Conservation (phyloP, 768 basidiomycete species). For the Hericium coralloides region DNA sequence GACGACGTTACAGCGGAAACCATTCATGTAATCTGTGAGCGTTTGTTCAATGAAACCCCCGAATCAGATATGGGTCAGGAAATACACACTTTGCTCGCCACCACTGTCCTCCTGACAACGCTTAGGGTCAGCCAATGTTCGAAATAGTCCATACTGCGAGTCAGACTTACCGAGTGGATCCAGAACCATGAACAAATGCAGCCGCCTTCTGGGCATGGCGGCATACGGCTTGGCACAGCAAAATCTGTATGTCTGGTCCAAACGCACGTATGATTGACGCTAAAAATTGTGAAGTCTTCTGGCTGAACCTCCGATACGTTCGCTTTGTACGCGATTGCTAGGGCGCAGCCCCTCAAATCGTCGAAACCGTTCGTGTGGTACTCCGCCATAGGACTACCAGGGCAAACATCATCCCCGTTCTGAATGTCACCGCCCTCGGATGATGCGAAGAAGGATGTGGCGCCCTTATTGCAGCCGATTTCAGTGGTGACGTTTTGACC, state of each 20-base stretch:
- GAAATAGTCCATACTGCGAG: neutral
- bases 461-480: slow-evolving; percentile 51
- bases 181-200: slow-evolving; percentile 71
- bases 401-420: slow-evolving; percentile 44
- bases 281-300: slow-evolving; percentile 64
- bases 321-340: slow-evolving; percentile 72
- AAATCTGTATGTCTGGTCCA: slow-evolving; percentile 67
- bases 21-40: slow-evolving; percentile 59
- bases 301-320: slow-evolving; percentile 49
- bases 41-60: no score
- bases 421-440: slow-evolving; percentile 46
- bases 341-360: slow-evolving; percentile 53
- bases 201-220: slow-evolving; percentile 51
- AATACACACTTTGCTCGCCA: slow-evolving; percentile 48
- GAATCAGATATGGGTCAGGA: no score
- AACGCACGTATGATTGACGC: slow-evolving; percentile 67
- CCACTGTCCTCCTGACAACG: slow-evolving; percentile 38
- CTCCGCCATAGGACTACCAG: slow-evolving; percentile 30
- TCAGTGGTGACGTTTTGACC: slow-evolving; percentile 45
- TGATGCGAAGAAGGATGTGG: slow-evolving; percentile 46
- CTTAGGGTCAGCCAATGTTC: neutral
- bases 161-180: slow-evolving; percentile 45
- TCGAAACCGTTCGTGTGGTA: slow-evolving; percentile 48
- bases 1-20: slow-evolving; percentile 59
- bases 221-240: slow-evolving; percentile 57